A percentile compares a stretch with the other conserved stretches of the same genome.
These are phyloP conservation scores for Aureobasidium zeae DNA, from an alignment of 2,329 filamentous ascomycete genomes.

Conservation along the genomic window DNA sequence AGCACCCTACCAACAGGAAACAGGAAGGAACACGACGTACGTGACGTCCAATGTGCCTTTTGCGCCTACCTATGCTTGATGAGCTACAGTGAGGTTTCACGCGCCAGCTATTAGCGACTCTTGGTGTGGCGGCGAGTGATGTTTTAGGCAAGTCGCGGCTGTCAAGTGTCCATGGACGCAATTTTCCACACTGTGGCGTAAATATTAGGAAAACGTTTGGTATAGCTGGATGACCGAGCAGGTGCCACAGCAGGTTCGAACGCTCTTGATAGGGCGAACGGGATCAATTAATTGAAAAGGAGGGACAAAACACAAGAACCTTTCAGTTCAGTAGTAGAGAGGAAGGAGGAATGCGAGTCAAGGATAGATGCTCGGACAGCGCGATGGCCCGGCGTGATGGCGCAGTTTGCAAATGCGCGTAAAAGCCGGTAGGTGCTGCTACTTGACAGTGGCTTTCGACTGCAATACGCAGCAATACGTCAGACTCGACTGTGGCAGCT, in stretches of 20 bases:
- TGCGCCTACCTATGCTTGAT: background rate
- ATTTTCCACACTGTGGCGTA: conserved; percentile 7
- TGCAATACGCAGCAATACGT: too few relatives aligned
- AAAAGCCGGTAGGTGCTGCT: conserved; percentile 3
- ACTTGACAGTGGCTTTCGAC: too few relatives aligned
- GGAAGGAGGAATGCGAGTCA: too few relatives aligned
- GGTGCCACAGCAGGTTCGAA: too few relatives aligned
- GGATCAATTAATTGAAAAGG: background rate
- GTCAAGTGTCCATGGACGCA: conserved; percentile 4
- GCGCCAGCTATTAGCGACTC: background rate
- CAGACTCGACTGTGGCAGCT: conserved; percentile 10
- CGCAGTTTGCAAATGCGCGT: conserved; percentile 10
- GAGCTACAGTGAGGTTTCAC: background rate
- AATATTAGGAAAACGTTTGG: conserved; percentile 3
- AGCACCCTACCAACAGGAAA: background rate
- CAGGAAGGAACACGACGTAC: conserved; percentile 4
- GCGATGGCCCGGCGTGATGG: conserved; percentile 15
- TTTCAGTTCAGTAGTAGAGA: conserved; percentile 4
- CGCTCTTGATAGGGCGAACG: too few relatives aligned
- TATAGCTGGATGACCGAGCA: background rate
- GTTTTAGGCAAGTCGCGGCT: conserved; percentile 1
- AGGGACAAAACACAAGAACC: conserved; percentile 2
- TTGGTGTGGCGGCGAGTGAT: too few relatives aligned
- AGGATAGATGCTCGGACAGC: conserved; percentile 14
- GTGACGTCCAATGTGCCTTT: background rate